Percentiles rank a stretch among this genome's conserved stretches.
Conservation (phyloP, 768 basidiomycete species). For the Nevesoporus exiguus region DNA sequence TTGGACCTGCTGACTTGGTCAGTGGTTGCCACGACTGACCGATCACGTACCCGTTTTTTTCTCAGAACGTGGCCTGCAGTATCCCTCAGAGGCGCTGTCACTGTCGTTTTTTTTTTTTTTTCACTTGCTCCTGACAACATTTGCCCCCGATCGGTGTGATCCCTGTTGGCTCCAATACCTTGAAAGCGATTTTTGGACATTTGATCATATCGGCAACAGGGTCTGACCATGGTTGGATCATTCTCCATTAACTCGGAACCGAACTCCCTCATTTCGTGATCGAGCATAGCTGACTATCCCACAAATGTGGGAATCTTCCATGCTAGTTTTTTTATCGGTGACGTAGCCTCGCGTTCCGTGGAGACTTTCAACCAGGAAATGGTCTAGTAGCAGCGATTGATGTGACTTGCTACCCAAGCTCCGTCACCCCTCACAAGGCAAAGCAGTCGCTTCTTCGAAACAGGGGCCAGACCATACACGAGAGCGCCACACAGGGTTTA, state of each 20-base stretch:
- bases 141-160: background rate
- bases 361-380: background rate
- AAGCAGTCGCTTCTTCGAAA: constrained; percentile 3
- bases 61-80: constrained; percentile 2
- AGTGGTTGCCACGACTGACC: background rate
- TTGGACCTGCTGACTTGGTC: background rate
- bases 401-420: background rate
- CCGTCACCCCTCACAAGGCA: background rate
- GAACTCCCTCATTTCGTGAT: background rate
- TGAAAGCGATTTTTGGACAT: background rate
- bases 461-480: background rate
- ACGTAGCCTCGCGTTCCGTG: background rate
- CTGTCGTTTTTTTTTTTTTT: constrained; percentile 8
- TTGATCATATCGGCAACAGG: background rate
- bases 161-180: constrained; percentile 11
- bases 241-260: constrained; percentile 18
- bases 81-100: constrained; percentile 9
- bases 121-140: constrained; percentile 1
- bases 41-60: constrained; percentile 6
- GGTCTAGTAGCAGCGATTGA: background rate
- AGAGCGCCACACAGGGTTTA: constrained; percentile 21
- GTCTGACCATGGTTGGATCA: background rate
- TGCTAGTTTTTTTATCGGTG: background rate
- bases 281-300: constrained; percentile 10
- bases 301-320: constrained; percentile 20